Conservation (phyloP, 2,329 filamentous ascomycete species). For the Epichloe festucae region DNA sequence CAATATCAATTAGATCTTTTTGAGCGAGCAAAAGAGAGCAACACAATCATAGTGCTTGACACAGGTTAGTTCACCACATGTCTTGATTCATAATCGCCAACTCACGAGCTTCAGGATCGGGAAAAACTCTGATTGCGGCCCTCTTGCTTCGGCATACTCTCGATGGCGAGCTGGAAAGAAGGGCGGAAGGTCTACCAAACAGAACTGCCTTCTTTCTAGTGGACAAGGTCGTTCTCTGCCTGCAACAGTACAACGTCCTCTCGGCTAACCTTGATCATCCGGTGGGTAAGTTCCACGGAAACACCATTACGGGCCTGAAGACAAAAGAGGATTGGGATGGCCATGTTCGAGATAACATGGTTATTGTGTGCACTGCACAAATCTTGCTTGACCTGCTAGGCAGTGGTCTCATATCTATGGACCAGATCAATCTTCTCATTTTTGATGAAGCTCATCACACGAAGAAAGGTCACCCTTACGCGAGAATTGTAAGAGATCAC, state of each 20-base stretch:
- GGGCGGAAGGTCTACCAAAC: conserved; percentile 43
- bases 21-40: conserved; percentile 69
- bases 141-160: conserved; percentile 67
- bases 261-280: conserved; percentile 67
- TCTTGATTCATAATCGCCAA: neutral
- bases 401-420: conserved; percentile 67
- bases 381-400: conserved; percentile 68
- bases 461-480: conserved; percentile 87
- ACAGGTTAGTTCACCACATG: conserved; percentile 43
- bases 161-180: conserved; percentile 61
- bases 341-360: conserved; percentile 52
- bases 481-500: conserved; percentile 77
- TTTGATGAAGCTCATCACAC: conserved; percentile 96
- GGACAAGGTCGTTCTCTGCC: conserved; percentile 78
- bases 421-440: conserved; percentile 75
- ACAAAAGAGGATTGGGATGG: conserved; percentile 36
- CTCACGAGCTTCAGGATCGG: conserved; percentile 47
- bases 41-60: conserved; percentile 85
- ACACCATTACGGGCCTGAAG: conserved; percentile 34
- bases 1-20: conserved; percentile 92
- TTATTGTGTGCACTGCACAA: conserved; percentile 85
- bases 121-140: conserved; percentile 92
- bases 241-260: conserved; percentile 77
- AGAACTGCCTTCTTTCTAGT: conserved; percentile 80
- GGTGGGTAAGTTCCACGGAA: conserved; percentile 64